These are phyloP conservation scores for Endothia cerciana DNA, from an alignment of 2,329 filamentous ascomycete genomes.

Conservation along the genomic window DNA sequence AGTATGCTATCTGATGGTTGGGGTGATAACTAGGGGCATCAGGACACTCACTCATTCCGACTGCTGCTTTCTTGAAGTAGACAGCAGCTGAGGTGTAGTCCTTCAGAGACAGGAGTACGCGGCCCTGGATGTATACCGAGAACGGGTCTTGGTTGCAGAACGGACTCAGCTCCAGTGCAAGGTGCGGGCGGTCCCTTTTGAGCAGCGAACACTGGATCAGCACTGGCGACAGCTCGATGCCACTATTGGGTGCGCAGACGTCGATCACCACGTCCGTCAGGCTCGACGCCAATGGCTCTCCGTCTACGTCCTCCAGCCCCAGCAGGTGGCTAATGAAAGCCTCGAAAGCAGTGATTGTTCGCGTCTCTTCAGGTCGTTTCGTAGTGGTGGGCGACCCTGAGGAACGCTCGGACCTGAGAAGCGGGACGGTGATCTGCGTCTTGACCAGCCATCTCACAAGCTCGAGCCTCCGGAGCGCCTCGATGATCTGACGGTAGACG, in stretches of 20 bases:
- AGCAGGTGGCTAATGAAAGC: conserved; percentile 66
- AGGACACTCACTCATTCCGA: conserved; percentile 71
- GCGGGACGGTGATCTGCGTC: conserved; percentile 58
- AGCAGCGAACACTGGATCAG: conserved; percentile 66
- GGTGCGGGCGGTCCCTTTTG: conserved; percentile 61
- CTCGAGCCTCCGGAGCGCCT: conserved; percentile 73
- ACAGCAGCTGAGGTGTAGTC: conserved; percentile 74
- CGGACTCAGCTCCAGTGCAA: conserved; percentile 60
- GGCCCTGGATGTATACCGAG: conserved; percentile 82
- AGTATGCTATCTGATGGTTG: neutral
- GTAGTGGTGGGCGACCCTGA: conserved; percentile 34
- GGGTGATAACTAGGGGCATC: neutral
- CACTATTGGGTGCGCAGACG: conserved; percentile 66
- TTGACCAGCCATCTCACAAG: conserved; percentile 71
- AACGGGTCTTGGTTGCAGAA: conserved; percentile 63
- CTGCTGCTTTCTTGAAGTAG: conserved; percentile 81
- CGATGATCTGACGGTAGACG: conserved; percentile 71
- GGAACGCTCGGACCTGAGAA: conserved; percentile 46
- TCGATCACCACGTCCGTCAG: conserved; percentile 71
- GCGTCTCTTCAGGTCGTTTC: conserved; percentile 52
- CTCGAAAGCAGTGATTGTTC: conserved; percentile 61
- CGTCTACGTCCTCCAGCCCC: conserved; percentile 61
- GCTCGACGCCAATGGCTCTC: conserved; percentile 58
- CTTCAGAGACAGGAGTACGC: conserved; percentile 73
- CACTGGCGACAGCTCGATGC: conserved; percentile 65